phyloP scores from a whole-genome alignment of 495 filamentous ascomycete species.

The Lineolata rhizophorae region DNA sequence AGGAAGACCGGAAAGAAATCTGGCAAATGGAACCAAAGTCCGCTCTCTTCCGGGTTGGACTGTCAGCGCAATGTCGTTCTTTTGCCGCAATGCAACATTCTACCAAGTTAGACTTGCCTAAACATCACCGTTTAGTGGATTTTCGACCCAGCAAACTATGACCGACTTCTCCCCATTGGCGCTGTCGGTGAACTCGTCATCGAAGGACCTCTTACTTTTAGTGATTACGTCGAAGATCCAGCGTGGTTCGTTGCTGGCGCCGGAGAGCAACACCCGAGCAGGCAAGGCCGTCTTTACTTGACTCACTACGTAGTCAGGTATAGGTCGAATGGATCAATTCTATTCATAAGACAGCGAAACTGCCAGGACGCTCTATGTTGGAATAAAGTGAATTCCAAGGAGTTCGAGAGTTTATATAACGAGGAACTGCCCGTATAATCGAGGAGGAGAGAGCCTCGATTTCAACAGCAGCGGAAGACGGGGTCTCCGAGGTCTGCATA shows the following conservation, averaged over 20 bases:
- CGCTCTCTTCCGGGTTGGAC: not conserved
- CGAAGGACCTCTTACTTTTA: not conserved
- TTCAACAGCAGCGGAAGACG: too few species aligned
- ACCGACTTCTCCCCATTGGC: constrained; percentile 1
- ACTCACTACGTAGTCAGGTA: not conserved
- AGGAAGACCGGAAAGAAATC: constrained; percentile 2
- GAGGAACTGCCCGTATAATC: not conserved
- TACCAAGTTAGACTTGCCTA: too few species aligned
- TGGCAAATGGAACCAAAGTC: not conserved
- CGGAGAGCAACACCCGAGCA: not conserved
- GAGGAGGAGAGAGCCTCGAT: too few species aligned
- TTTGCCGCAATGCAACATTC: too few species aligned
- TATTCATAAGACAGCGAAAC: not conserved
- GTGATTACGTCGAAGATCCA: not conserved
- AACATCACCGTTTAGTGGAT: constrained; percentile 1
- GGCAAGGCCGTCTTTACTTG: not conserved
- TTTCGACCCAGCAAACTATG: not conserved
- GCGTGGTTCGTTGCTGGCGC: not conserved
- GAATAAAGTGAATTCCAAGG: not conserved
- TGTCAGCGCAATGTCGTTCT: too few species aligned
- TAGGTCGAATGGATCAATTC: not conserved
- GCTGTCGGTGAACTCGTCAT: constrained; percentile 1
- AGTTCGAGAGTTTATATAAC: not conserved
- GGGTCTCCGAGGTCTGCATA: too few species aligned
- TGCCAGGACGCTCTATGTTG: not conserved